Evolutionary conservation across 2,329 filamentous ascomycete genomes (phyloP).

Genomic region (Volutella citrinella): DNA sequence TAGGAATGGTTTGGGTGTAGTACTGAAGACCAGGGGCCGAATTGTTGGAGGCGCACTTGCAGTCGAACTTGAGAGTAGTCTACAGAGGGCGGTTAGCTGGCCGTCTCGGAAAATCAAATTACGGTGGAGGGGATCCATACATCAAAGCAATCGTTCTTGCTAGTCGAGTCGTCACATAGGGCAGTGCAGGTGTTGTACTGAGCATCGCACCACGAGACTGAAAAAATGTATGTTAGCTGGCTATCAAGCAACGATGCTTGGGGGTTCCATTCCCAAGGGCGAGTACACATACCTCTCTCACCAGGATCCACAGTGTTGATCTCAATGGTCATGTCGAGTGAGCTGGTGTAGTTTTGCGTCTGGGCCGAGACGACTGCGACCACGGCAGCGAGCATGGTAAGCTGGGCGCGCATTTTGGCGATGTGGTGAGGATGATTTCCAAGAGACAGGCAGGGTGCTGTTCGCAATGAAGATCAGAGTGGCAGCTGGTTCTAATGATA

Average conservation of each 20-base stretch:
- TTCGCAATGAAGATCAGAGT: too few relatives aligned
- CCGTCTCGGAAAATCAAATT: too few relatives aligned
- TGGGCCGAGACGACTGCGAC: constrained; percentile 41
- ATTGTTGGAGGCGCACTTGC: constrained; percentile 47
- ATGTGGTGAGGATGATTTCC: constrained; percentile 11
- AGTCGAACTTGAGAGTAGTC: constrained; percentile 44
- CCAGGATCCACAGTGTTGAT: constrained; percentile 30
- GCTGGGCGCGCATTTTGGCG: constrained; percentile 40
- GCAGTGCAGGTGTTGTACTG: constrained; percentile 48
- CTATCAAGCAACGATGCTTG: too few relatives aligned
- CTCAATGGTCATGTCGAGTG: constrained; percentile 41
- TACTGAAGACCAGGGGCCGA: constrained; percentile 50
- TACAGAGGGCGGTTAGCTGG: constrained; percentile 22
- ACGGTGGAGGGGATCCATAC: too few relatives aligned
- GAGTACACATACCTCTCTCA: constrained; percentile 37
- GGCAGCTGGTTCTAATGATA: too few relatives aligned
- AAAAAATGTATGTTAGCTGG: constrained; percentile 12
- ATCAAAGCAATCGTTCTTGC: constrained; percentile 42
- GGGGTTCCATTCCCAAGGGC: background rate
- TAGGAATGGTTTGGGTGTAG: constrained; percentile 51
- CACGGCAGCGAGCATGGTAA: constrained; percentile 43
- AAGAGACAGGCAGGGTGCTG: too few relatives aligned
- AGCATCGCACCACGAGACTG: constrained; percentile 51
- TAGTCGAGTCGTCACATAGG: constrained; percentile 41
- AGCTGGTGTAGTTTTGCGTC: constrained; percentile 41